Base-by-base conservation (phyloP, 495 filamentous ascomycete genomes). In the Astrocystis sublimbata region DNA sequence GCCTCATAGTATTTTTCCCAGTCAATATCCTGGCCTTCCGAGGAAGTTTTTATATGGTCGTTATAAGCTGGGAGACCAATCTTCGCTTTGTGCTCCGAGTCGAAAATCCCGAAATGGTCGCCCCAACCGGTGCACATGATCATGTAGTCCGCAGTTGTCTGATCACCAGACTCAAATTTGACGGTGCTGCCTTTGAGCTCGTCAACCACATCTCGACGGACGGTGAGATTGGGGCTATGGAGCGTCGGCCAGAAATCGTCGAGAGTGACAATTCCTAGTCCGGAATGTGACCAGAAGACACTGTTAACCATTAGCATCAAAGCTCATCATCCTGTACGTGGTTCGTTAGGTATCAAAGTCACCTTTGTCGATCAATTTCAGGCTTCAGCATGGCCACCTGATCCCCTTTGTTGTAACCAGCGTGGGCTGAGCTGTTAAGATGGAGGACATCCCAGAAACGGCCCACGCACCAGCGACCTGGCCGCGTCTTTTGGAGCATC, bases 211-310 rank as follows among this genome's bases (percentile, higher is more conserved):
- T 65, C 68, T 1, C 70, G 65, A 21, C 66, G 59, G 24, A 79
- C 60, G 9, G 67, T 75, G 17, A 71, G 61, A 35, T 76, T 68
- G 0, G 68, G 68, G 19, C 56, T 65, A 60, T 80, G 77, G 24
- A 81, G 57, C 0, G 69, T 65, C 26, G 65, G 68, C 75, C 76
- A 77, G 62, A 73, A 78, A 40, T 76, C 65, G 8, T 70, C 67
- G 8, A 76, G 62, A 4, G 63, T 71, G 43, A 70, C 75, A 1
- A 73, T 31, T 4, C 78, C 78, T 3, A 81, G 61, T 28, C 73
- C 74, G 0, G 72, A 67, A 28, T 71, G 62, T n/a, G 67, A 66
- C 76, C 75, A 79, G 62, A 79, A 79, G 12, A 73, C 68, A 31
- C 72, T 76, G 40, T 17, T 1, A 12, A 31, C 33, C 31, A 35